Base-by-base conservation (phyloP, 352 stramenopile genomes). In the Phytopythium cucurbitacearum region DNA sequence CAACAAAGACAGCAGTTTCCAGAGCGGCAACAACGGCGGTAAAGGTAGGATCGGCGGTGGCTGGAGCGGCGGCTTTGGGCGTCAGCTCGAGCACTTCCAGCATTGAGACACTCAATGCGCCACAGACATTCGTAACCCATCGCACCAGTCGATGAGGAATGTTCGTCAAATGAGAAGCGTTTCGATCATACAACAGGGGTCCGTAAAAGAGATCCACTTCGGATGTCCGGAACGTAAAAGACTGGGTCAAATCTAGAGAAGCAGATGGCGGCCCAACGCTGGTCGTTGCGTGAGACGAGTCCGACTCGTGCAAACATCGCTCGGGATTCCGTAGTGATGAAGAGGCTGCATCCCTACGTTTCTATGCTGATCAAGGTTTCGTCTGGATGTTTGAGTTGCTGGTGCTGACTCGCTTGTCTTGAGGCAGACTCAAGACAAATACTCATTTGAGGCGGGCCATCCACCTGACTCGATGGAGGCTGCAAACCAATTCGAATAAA, bases 141-240 rank as follows among this genome's bases (percentile, higher is more conserved):
- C 15, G 21, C 21, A 28, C 21, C 21, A 28, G 21, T 28, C 21
- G 21, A 28, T 28, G 21, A 28, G 21, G 21, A 28, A 28, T 2
- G 21, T 28, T 28, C 21, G 21, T 2, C 21, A 28, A 28, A 28
- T 28, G 21, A 28, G 21, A 28, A 28, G 21, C 21, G 21, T 28
- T 28, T 28, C 21, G 21, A 28, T 28, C 21, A 28, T 28, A 28
- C 21, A 28, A 28, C 21, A 2, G 21, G 8, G 7, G 10, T 38
- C 7, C 11, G 44, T 49, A 49, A 38, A 49, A 32, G 44, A 38
- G 44, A 49, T 49, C 44, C 44, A 39, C 7, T 49, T 28, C 21
- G 44, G 37, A 38, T 38, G 41, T 46, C 41, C 41, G 41, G 41
- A 16, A 46, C 37, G 44, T 49, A 49, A 49, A 49, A 49, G 10